A percentile compares a stretch with the other conserved stretches of the same genome.
Conservation (phyloP, 441 rosid genomes). For the Omphalea diandra region DNA sequence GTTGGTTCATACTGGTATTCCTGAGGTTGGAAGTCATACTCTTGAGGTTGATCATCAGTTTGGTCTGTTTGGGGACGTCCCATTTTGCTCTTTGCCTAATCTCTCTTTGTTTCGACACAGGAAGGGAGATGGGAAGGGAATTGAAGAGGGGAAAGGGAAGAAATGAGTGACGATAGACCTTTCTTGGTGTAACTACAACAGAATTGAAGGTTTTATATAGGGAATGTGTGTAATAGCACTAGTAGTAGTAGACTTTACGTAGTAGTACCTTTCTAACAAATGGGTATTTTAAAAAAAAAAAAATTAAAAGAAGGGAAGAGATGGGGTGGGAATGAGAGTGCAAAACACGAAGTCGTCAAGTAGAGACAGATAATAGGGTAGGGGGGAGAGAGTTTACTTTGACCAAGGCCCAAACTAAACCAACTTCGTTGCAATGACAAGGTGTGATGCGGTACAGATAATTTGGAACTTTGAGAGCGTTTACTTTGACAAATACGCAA, state of each 20-base stretch:
- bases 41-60: conserved; percentile 11
- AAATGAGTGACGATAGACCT: background rate
- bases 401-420: conserved; percentile 2
- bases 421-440: background rate
- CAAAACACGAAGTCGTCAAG: background rate
- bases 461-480: background rate
- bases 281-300: too few species aligned
- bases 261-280: too few species aligned
- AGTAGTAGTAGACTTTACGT: background rate
- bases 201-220: background rate
- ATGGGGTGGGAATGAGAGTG: background rate
- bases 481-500: background rate
- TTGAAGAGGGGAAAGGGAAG: background rate
- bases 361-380: too few species aligned
- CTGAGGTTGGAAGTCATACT: background rate
- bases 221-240: background rate
- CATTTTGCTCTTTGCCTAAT: conserved; percentile 13
- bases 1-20: conserved; percentile 12
- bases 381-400: conserved; percentile 19
- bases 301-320: too few species aligned
- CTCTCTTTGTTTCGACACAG: too few species aligned
- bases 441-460: background rate
- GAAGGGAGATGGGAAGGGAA: too few species aligned
- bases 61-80: conserved; percentile 22
- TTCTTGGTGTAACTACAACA: background rate